Percentiles rank a stretch among this genome's conserved stretches.
Conservation (phyloP, 2,329 filamentous ascomycete species). For the Cytospora piceicola region DNA sequence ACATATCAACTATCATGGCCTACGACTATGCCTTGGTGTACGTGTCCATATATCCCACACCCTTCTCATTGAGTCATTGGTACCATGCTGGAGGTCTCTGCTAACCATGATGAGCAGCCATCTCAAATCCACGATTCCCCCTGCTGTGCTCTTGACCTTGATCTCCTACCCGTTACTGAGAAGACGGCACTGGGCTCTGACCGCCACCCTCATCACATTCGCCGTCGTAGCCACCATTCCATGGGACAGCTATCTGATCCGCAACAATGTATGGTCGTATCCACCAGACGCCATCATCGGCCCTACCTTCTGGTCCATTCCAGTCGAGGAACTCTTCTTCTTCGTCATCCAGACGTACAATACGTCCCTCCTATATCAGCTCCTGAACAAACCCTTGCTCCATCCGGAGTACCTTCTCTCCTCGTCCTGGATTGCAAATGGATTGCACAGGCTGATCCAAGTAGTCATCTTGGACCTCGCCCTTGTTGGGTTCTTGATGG, state of each 20-base stretch:
- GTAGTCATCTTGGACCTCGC: slow-evolving; percentile 49
- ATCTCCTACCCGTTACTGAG: slow-evolving; percentile 66
- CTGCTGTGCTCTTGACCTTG: slow-evolving; percentile 61
- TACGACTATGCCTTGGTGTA: slow-evolving; percentile 36
- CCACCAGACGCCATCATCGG: slow-evolving; percentile 68
- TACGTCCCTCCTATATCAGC: slow-evolving; percentile 68
- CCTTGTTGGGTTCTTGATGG: slow-evolving; percentile 48
- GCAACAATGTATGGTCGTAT: slow-evolving; percentile 71
- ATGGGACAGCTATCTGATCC: slow-evolving; percentile 78
- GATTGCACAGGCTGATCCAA: slow-evolving; percentile 44
- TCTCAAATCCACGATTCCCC: slow-evolving; percentile 68
- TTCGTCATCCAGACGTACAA: slow-evolving; percentile 78
- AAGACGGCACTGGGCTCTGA: slow-evolving; percentile 64
- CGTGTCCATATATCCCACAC: neutral
- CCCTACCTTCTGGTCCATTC: slow-evolving; percentile 65
- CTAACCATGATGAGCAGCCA: slow-evolving; percentile 50
- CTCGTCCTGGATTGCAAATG: slow-evolving; percentile 6
- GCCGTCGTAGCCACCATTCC: slow-evolving; percentile 71
- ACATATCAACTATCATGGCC: slow-evolving; percentile 31
- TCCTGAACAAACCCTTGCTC: slow-evolving; percentile 68
- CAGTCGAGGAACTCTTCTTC: slow-evolving; percentile 75
- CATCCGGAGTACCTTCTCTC: slow-evolving; percentile 45
- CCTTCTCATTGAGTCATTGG: too few species aligned
- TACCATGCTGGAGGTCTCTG: neutral
- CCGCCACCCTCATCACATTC: slow-evolving; percentile 62